Conservation (phyloP, 1,139 yeast species). For the Scheffersomyces illinoinensis region DNA sequence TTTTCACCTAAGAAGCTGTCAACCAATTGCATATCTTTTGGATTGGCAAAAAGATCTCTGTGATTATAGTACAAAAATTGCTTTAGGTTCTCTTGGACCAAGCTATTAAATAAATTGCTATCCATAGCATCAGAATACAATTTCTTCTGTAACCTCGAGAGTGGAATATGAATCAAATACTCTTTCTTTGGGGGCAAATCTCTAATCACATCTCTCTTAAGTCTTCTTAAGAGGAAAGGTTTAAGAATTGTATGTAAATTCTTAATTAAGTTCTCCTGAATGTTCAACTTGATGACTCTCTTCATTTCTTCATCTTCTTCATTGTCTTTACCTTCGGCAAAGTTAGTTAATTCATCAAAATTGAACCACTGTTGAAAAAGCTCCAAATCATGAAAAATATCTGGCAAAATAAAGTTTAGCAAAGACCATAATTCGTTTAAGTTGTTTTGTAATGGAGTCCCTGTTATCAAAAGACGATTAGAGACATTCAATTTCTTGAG, state of each 20-base stretch:
- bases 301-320: conserved; percentile 27
- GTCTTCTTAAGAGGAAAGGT: conserved; percentile 81
- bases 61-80: conserved; percentile 44
- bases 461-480: conserved; percentile 79
- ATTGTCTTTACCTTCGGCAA: conserved; percentile 35
- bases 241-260: conserved; percentile 84
- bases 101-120: conserved; percentile 39
- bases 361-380: conserved; percentile 94
- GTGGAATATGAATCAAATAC: conserved; percentile 71
- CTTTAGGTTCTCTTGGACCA: conserved; percentile 45
- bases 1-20: conserved; percentile 37
- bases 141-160: conserved; percentile 61
- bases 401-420: conserved; percentile 85
- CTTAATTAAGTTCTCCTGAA: conserved; percentile 63
- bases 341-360: conserved; percentile 55
- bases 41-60: conserved; percentile 15
- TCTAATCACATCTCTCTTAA: conserved; percentile 69
- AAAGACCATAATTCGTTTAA: conserved; percentile 88
- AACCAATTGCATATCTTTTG: conserved; percentile 29
- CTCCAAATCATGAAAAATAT: conserved; percentile 85
- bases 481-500: conserved; percentile 65
- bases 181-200: conserved; percentile 86
- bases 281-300: conserved; percentile 57
- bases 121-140: conserved; percentile 64
- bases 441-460: conserved; percentile 93